These are phyloP conservation scores for Salix udensis DNA, from an alignment of 345 rosid genomes.

Conservation along the genomic window DNA sequence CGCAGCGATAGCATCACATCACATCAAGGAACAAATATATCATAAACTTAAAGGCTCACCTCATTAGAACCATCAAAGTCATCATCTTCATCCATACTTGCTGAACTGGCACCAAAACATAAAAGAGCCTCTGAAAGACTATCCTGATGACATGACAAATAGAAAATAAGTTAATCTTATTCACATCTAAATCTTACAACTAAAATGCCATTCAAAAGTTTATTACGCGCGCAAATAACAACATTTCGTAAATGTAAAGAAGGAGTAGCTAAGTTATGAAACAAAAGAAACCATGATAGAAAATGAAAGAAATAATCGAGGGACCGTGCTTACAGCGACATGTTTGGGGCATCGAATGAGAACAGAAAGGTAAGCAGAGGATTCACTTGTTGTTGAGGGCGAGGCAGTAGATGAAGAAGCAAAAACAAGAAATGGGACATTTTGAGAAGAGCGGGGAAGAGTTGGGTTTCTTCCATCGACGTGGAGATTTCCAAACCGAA, in stretches of 20 bases:
- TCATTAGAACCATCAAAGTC: constrained; percentile 42
- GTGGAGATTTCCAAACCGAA: constrained; percentile 5
- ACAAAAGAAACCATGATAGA: background rate
- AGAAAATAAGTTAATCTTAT: background rate
- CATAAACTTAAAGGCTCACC: constrained; percentile 27
- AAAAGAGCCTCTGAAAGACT: constrained; percentile 73
- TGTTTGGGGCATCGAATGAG: constrained; percentile 58
- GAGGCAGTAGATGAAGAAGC: constrained; percentile 9
- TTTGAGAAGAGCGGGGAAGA: constrained; percentile 11
- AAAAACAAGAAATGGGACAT: constrained; percentile 7
- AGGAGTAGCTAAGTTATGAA: too few species aligned
- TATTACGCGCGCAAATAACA: too few species aligned
- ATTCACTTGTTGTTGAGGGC: background rate
- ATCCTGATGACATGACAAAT: constrained; percentile 38
- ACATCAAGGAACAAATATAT: too few species aligned
- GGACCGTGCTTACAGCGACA: constrained; percentile 36
- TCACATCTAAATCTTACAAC: background rate
- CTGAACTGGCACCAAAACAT: constrained; percentile 78
- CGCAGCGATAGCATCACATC: too few species aligned
- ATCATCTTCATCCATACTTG: constrained; percentile 48
- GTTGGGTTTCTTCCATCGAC: constrained; percentile 7
- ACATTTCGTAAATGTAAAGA: too few species aligned
- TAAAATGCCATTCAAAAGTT: background rate
- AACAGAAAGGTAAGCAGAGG: constrained; percentile 58
- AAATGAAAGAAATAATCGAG: background rate